A percentile compares a stretch with the other conserved stretches of the same genome.
Evolutionary conservation across 2,329 filamentous ascomycete genomes (phyloP).

Genomic region (Pseudogymnoascus sp.): DNA sequence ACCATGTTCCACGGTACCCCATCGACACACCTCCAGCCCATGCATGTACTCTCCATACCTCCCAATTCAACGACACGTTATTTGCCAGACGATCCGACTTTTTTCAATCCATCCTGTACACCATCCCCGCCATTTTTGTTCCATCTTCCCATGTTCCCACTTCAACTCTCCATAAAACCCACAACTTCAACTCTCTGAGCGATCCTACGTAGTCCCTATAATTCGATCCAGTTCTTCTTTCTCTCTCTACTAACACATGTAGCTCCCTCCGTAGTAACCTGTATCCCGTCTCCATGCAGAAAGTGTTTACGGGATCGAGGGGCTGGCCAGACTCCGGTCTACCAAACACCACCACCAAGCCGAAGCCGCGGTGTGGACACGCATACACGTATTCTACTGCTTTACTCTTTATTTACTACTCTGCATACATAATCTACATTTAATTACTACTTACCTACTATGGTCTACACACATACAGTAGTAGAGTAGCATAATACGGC

Average conservation of each 20-base stretch:
- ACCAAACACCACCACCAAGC: not conserved
- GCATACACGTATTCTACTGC: not conserved
- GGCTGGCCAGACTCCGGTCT: not conserved
- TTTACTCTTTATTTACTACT: not conserved
- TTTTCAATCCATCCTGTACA: not conserved
- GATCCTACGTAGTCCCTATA: not conserved
- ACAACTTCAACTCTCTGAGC: not conserved
- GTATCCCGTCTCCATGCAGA: not conserved
- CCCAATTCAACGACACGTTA: not conserved
- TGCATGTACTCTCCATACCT: not conserved
- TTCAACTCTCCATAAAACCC: not conserved
- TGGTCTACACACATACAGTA: not conserved
- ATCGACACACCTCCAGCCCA: not conserved
- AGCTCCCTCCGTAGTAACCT: not conserved
- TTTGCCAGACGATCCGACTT: not conserved
- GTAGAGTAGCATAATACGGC: not conserved
- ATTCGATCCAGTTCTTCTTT: not conserved
- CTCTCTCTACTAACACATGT: not conserved
- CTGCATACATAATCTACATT: not conserved
- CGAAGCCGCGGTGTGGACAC: not conserved
- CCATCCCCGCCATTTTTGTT: not conserved
- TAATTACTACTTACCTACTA: too few species aligned
- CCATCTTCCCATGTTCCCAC: not conserved
- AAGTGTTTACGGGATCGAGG: not conserved
- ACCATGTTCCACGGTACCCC: not conserved